phyloP scores from a whole-genome alignment of 768 basidiomycete genomes.

The Mycena galopus region DNA sequence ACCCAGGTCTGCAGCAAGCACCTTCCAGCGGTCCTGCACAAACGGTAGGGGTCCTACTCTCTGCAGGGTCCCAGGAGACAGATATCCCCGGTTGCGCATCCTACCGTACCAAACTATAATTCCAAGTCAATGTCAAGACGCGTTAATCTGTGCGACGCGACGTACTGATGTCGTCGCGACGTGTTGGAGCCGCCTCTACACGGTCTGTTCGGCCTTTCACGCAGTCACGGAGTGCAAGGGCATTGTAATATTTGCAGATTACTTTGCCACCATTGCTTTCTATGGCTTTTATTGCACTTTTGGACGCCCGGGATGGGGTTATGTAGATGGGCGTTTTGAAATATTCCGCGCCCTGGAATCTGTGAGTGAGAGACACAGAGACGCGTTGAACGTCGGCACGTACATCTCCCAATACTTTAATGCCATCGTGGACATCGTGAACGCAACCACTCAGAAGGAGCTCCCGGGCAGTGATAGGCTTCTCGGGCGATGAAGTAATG shows the following conservation, averaged over 20 bases:
- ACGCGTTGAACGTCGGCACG: slow-evolving; percentile 39
- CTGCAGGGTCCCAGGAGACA: slow-evolving; percentile 70
- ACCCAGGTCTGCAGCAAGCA: slow-evolving; percentile 71
- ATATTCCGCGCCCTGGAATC: slow-evolving; percentile 70
- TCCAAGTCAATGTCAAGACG: slow-evolving; percentile 9
- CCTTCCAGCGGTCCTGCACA: slow-evolving; percentile 78
- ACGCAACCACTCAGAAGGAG: slow-evolving; percentile 89
- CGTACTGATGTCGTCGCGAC: slow-evolving; percentile 87
- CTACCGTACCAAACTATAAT: slow-evolving; percentile 82
- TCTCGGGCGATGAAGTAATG: slow-evolving; percentile 79
- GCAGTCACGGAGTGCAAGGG: slow-evolving; percentile 84
- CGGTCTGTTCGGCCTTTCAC: slow-evolving; percentile 80
- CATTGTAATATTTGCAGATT: slow-evolving; percentile 93
- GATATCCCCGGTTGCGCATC: slow-evolving; percentile 80
- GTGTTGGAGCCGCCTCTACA: slow-evolving; percentile 83
- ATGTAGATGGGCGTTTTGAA: slow-evolving; percentile 83
- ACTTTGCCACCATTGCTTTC: slow-evolving; percentile 87
- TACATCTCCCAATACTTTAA: slow-evolving; percentile 92
- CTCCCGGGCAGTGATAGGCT: slow-evolving; percentile 90
- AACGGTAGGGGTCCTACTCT: slow-evolving; percentile 66
- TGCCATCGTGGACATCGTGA: slow-evolving; percentile 89
- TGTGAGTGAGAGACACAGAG: slow-evolving; percentile 5
- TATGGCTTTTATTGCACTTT: slow-evolving; percentile 87
- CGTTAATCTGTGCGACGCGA: slow-evolving; percentile 29
- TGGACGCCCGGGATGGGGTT: slow-evolving; percentile 86